Evolutionary conservation across 108 stramenopile species (phyloP), one percentile per base, ranked within the genome.

Genomic region (Fragilaria crotonensis): DNA sequence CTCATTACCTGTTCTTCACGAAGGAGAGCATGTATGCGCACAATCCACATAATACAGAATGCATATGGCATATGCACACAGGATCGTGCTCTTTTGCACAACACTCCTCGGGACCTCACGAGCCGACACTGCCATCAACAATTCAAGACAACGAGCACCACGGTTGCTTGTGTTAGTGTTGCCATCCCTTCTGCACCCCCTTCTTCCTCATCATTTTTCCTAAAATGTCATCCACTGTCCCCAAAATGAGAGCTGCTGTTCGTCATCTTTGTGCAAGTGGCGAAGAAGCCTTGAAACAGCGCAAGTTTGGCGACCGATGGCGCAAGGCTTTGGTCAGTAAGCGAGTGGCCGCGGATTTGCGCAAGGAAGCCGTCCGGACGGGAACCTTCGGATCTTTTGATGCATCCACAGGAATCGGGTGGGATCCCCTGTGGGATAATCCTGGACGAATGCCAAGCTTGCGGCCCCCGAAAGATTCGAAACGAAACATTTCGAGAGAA

Each of bases 351-450:
- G 76, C 80, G n/a, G 80, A 66, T 22, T 30, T 91, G 22, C 84
- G 90, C 33, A 91, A 91, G 64, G 21, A 49, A 20, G 82, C 90
- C 19, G 46, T 91, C 17, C 58, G 62, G 22, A 49, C 68, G 17
- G 86, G 86, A 21, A 85, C 86, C 26, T 91, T 82, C 47, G 90
- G 90, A 7, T 54, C 56, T 36, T 91, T 91, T 51, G 75, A 83
- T 55, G 26, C 64, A 0, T 36, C 51, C 7, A 81, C 81, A 0
- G 82, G 83, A 30, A 30, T 60, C 4, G 89, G 89, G 1, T 91
- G 89, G 89, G 85, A 91, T 68, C 82, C 79, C 14, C 9, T 30
- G 5, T 91, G 89, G 89, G 89, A 90, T 9, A 52, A 22, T 45
- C 59, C 29, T 20, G 47, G 30, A 17, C 4, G n/a, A 31, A 33